phyloP scores from a whole-genome alignment of 176 grass and related monocot species.

The Triticum dicoccoides region DNA sequence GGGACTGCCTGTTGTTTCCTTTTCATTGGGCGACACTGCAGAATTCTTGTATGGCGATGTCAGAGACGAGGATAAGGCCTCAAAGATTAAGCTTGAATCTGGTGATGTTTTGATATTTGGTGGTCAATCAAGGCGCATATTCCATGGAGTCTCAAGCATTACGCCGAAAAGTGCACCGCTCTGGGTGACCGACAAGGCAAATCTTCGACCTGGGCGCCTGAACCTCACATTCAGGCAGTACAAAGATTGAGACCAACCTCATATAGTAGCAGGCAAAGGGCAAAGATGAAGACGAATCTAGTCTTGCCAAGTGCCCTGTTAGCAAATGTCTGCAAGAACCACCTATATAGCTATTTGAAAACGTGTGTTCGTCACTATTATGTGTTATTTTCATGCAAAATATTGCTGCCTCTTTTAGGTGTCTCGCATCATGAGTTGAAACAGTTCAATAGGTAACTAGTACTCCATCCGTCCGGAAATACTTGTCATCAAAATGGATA shows the following conservation, averaged over 20 bases:
- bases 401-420: too few species aligned
- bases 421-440: too few species aligned
- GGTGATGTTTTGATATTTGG: slow-evolving; percentile 66
- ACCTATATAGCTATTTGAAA: background rate
- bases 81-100: slow-evolving; percentile 50
- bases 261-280: too few species aligned
- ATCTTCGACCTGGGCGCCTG: slow-evolving; percentile 51
- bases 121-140: slow-evolving; percentile 45
- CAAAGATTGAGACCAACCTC: too few species aligned
- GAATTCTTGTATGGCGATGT: slow-evolving; percentile 51
- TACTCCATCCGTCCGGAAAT: too few species aligned
- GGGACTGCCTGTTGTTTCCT: slow-evolving; percentile 58
- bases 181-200: slow-evolving; percentile 31
- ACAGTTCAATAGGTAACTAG: too few species aligned
- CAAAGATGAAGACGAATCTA: too few species aligned
- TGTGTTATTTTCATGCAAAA: too few species aligned
- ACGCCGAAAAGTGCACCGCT: slow-evolving; percentile 25
- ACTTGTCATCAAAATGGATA: too few species aligned
- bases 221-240: slow-evolving; percentile 60
- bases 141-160: slow-evolving; percentile 44
- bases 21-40: slow-evolving; percentile 47
- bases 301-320: too few species aligned
- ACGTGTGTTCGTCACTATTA: background rate
- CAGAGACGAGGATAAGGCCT: slow-evolving; percentile 27
- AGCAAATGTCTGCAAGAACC: background rate